A percentile compares a stretch with the other conserved stretches of the same genome.
phyloP scores from a whole-genome alignment of 148 eudicot species.

The Agrostemma githago region DNA sequence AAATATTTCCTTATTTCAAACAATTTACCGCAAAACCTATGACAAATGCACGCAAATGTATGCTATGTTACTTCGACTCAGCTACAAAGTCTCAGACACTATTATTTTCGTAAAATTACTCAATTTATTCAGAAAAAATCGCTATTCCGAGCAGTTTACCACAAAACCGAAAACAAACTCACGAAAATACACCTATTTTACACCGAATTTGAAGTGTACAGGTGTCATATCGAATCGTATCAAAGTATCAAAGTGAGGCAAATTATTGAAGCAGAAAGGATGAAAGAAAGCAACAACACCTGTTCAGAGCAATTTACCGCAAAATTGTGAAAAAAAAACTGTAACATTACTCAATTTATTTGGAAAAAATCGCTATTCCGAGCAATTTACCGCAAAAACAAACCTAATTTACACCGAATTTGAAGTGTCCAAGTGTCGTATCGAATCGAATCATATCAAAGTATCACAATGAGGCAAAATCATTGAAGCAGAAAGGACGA shows the following conservation, averaged over 20 bases:
- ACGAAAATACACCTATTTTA: neutral
- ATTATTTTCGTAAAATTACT: neutral
- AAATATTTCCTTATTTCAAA: neutral
- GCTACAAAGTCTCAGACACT: no score
- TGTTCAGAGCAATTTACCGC: conserved; percentile 16
- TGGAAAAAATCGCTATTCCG: no score
- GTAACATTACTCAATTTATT: no score
- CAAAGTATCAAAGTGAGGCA: neutral
- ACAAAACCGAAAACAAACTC: neutral
- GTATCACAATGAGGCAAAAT: neutral
- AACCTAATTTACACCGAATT: neutral
- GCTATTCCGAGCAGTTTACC: neutral
- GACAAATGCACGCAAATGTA: neutral
- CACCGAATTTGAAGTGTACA: no score
- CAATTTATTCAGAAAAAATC: neutral
- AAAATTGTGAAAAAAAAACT: no score
- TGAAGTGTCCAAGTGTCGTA: neutral
- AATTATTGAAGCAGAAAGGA: neutral
- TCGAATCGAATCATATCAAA: neutral
- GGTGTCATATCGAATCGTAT: neutral
- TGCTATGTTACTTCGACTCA: neutral
- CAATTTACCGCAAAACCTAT: neutral
- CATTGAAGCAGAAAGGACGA: neutral
- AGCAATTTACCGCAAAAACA: no score
- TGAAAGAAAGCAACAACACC: conserved; percentile 30